Evolutionary conservation across 2,329 filamentous ascomycete species (phyloP).

Genomic region (Neonectria magnoliae): DNA sequence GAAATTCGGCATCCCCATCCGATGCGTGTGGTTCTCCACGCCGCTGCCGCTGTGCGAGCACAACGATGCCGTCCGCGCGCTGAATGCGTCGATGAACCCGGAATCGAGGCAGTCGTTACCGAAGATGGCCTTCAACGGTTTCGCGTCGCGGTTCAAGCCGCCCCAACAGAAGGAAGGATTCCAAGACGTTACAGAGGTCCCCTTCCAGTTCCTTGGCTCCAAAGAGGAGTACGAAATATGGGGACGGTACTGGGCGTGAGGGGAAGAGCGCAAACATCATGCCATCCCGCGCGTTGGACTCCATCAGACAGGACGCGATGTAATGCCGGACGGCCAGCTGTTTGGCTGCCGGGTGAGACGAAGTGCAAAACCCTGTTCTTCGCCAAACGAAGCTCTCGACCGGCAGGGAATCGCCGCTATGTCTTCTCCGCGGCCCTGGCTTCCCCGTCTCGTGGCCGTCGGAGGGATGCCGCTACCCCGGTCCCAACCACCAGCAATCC

Average conservation of each 20-base stretch:
- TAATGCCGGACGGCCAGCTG: background rate
- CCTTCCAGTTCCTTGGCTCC: conserved; percentile 79
- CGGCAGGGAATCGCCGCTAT: background rate
- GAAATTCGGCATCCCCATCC: conserved; percentile 76
- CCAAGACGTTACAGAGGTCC: conserved; percentile 77
- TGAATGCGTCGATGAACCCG: conserved; percentile 80
- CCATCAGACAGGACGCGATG: conserved; percentile 11
- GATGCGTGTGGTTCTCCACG: conserved; percentile 87
- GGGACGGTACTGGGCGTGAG: conserved; percentile 79
- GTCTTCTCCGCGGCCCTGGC: background rate
- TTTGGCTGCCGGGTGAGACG: background rate
- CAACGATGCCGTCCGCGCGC: conserved; percentile 84
- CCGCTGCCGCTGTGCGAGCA: conserved; percentile 77
- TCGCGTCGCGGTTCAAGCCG: conserved; percentile 75
- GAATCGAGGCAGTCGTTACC: conserved; percentile 81
- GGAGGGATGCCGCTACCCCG: conserved; percentile 22
- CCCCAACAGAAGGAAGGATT: conserved; percentile 84
- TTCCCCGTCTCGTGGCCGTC: background rate
- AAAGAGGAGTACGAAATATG: conserved; percentile 76
- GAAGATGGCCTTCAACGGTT: conserved; percentile 81
- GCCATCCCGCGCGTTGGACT: conserved; percentile 31
- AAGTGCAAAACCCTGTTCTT: conserved; percentile 3
- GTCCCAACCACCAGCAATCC: conserved; percentile 3
- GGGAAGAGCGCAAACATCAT: conserved; percentile 28
- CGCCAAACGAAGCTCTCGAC: background rate